These are phyloP conservation scores for Periconia digitata DNA, from an alignment of 2,329 filamentous ascomycete species.

Conservation along the genomic window DNA sequence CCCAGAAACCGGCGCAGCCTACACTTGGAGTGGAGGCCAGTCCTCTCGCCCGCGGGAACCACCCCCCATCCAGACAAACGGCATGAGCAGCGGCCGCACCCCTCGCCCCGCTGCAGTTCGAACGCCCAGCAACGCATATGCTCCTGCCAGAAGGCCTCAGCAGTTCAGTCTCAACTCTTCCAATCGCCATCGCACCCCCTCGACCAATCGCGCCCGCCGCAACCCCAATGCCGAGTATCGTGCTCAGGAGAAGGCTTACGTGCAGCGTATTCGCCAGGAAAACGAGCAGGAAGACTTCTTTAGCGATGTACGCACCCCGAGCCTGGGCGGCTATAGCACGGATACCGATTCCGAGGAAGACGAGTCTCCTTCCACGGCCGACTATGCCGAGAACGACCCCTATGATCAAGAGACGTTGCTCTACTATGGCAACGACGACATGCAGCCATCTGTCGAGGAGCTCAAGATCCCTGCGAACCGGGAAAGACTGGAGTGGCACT, in stretches of 20 bases:
- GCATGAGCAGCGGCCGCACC: constrained; percentile 17
- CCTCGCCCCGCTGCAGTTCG: constrained; percentile 47
- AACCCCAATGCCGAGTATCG: constrained; percentile 74
- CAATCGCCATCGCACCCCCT: constrained; percentile 56
- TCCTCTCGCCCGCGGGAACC: constrained; percentile 28
- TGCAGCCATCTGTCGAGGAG: constrained; percentile 87
- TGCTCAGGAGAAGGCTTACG: constrained; percentile 91
- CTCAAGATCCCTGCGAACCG: constrained; percentile 83
- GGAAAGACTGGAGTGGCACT: constrained; percentile 95
- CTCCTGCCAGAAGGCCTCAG: constrained; percentile 50
- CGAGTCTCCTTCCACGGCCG: constrained; percentile 83
- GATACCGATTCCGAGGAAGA: constrained; percentile 91
- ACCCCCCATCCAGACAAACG: constrained; percentile 30
- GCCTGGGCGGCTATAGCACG: constrained; percentile 64
- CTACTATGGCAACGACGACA: constrained; percentile 87
- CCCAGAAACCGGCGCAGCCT: constrained; percentile 22
- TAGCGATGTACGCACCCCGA: constrained; percentile 67
- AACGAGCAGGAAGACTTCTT: constrained; percentile 70
- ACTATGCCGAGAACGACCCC: constrained; percentile 76
- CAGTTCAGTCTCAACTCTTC: constrained; percentile 49
- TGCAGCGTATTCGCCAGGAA: constrained; percentile 86
- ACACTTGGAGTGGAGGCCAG: constrained; percentile 26
- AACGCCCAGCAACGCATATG: constrained; percentile 54
- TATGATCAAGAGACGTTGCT: constrained; percentile 92
- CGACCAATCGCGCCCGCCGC: constrained; percentile 53